Conservation (phyloP, 768 basidiomycete species). For the Strobilomyces confusus region DNA sequence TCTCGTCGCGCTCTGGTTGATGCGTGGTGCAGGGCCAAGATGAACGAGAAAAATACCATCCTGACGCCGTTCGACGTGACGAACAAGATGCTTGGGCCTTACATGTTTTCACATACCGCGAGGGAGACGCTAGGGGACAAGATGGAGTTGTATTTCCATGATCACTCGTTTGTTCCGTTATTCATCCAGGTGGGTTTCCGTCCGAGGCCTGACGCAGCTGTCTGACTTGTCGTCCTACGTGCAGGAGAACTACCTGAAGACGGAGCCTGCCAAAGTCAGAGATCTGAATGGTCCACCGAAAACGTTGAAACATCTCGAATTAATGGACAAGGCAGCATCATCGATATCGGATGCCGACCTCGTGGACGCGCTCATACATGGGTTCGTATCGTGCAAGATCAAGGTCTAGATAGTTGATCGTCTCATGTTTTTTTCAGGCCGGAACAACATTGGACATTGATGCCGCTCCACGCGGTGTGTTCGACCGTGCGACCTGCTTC, state of each 20-base stretch:
- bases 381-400: conserved; percentile 42
- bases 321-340: conserved; percentile 86
- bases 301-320: conserved; percentile 64
- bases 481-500: conserved; percentile 89
- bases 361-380: conserved; percentile 90
- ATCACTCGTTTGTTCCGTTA: conserved; percentile 88
- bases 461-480: conserved; percentile 90
- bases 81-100: conserved; percentile 86
- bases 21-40: conserved; percentile 54
- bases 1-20: conserved; percentile 1
- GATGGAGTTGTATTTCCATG: conserved; percentile 96
- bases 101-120: conserved; percentile 79
- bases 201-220: neutral
- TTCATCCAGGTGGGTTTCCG: conserved; percentile 75
- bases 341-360: conserved; percentile 95
- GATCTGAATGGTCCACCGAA: conserved; percentile 60
- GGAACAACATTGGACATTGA: conserved; percentile 93
- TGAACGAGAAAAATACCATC: conserved; percentile 90
- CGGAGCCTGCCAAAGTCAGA: conserved; percentile 59
- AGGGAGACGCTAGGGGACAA: conserved; percentile 85
- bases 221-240: conserved; percentile 27
- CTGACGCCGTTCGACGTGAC: conserved; percentile 91
- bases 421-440: conserved; percentile 47
- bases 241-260: conserved; percentile 91
- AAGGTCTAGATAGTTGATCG: neutral